A percentile compares a stretch with the other conserved stretches of the same genome.
Evolutionary conservation across 1,284 basidiomycete genomes (phyloP).

Genomic region (Tilletia horrida): DNA sequence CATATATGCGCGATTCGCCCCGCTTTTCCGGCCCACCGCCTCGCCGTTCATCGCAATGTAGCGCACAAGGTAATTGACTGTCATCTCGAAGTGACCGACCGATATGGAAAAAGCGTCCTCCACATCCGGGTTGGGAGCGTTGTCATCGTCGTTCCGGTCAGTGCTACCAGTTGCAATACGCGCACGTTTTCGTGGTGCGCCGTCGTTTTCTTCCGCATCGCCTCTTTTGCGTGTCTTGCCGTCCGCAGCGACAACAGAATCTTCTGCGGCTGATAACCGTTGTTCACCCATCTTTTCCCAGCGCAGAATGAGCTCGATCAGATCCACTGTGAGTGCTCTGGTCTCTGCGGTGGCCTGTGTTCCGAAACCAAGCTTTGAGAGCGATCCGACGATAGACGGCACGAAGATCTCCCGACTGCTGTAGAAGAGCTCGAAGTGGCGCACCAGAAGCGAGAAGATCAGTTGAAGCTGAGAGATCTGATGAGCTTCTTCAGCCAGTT

Average conservation of each 20-base stretch:
- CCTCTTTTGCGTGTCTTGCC: conserved; percentile 7
- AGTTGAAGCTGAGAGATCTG: conserved; percentile 74
- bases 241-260: conserved; percentile 12
- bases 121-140: conserved; percentile 16
- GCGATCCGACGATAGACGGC: conserved; percentile 87
- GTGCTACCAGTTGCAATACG: conserved; percentile 7
- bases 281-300: conserved; percentile 57
- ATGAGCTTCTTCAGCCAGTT: conserved; percentile 85
- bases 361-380: conserved; percentile 56
- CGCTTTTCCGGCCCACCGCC: conserved; percentile 63
- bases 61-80: conserved; percentile 88
- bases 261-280: background rate
- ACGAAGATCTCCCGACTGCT: conserved; percentile 88
- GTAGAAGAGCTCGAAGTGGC: conserved; percentile 89
- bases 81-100: conserved; percentile 57
- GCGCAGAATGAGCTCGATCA: conserved; percentile 56
- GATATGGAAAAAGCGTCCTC: conserved; percentile 46
- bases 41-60: conserved; percentile 75
- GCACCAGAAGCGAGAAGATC: conserved; percentile 87
- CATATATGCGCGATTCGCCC: conserved; percentile 73
- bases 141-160: background rate
- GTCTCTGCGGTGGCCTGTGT: conserved; percentile 70
- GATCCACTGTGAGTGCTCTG: conserved; percentile 61
- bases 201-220: conserved; percentile 1
- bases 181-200: conserved; percentile 1